Evolutionary conservation across 805 yeast species (phyloP).

Genomic region (Candida maltosa): DNA sequence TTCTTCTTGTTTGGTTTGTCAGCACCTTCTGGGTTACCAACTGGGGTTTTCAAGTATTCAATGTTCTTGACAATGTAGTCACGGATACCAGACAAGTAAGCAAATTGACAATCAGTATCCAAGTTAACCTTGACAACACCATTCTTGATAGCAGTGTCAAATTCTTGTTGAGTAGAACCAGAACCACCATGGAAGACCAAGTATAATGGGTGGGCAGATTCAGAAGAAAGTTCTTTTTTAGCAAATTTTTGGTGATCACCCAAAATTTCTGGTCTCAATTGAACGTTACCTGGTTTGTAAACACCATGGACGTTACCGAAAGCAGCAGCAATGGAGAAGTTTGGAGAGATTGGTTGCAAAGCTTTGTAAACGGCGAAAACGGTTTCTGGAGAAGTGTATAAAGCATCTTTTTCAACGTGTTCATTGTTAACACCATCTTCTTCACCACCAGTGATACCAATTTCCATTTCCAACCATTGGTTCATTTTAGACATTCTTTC

Average conservation of each 20-base stretch:
- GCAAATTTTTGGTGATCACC: conserved; percentile 96
- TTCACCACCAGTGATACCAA: conserved; percentile 99
- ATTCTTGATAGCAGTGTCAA: conserved; percentile 81
- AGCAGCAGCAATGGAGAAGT: conserved; percentile 99
- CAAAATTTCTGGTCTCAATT: conserved; percentile 85
- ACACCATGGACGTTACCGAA: conserved; percentile 99
- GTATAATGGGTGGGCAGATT: conserved; percentile 72
- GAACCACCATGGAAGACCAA: conserved; percentile 99
- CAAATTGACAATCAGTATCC: conserved; percentile 98
- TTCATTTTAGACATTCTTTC: conserved; percentile 87
- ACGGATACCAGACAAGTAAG: conserved; percentile 95
- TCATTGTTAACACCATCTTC: conserved; percentile 99
- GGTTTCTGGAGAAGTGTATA: conserved; percentile 95
- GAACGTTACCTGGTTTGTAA: conserved; percentile 98
- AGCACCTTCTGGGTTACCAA: conserved; percentile 99
- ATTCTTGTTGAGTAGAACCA: conserved; percentile 91
- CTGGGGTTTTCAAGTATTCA: conserved; percentile 85
- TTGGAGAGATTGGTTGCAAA: conserved; percentile 85
- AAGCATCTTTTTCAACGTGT: conserved; percentile 76
- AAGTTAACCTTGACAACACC: conserved; percentile 99
- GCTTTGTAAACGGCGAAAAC: conserved; percentile 91
- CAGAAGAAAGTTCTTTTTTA: conserved; percentile 55
- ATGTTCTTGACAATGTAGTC: conserved; percentile 94
- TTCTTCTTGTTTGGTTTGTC: conserved; percentile 99
- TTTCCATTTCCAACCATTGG: conserved; percentile 99